These are phyloP conservation scores for Xylariaceae sp. DNA, from an alignment of 2,329 filamentous ascomycete genomes.

Conservation along the genomic window DNA sequence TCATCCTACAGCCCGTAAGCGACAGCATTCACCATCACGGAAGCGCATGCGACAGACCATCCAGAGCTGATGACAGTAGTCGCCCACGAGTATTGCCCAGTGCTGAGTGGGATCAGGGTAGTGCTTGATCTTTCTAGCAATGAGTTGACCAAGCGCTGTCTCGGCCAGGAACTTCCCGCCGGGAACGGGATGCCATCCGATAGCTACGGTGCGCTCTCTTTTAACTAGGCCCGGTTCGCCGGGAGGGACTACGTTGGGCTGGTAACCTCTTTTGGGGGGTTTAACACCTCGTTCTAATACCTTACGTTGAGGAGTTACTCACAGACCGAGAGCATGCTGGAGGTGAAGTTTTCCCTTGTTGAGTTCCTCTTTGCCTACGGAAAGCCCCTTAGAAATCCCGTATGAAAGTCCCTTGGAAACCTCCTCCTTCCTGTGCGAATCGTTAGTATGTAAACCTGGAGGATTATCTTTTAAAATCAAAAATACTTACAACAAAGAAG, in stretches of 20 bases:
- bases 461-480: too few relatives aligned
- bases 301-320: slow-evolving; percentile 2
- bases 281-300: slow-evolving; percentile 5
- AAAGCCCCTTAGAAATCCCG: slow-evolving; percentile 10
- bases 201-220: slow-evolving; percentile 12
- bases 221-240: slow-evolving; percentile 12
- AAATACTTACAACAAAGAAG: slow-evolving; percentile 16
- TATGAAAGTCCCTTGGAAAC: slow-evolving; percentile 12
- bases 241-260: slow-evolving; percentile 19
- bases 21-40: not conserved
- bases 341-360: slow-evolving; percentile 18
- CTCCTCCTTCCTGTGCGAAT: slow-evolving; percentile 15
- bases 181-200: slow-evolving; percentile 22
- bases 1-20: slow-evolving; percentile 18
- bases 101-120: slow-evolving; percentile 22
- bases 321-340: slow-evolving; percentile 21
- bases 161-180: slow-evolving; percentile 17
- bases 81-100: slow-evolving; percentile 21
- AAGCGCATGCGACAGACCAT: slow-evolving; percentile 14
- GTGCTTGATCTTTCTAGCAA: slow-evolving; percentile 17
- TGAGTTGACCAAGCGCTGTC: slow-evolving; percentile 18
- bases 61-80: slow-evolving; percentile 23
- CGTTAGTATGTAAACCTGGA: not conserved
- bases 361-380: slow-evolving; percentile 15
- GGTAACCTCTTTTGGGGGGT: slow-evolving; percentile 12